These are phyloP conservation scores for Fennellomyces sp. DNA, from an alignment of 371 early-diverging fungal species.

Conservation along the genomic window DNA sequence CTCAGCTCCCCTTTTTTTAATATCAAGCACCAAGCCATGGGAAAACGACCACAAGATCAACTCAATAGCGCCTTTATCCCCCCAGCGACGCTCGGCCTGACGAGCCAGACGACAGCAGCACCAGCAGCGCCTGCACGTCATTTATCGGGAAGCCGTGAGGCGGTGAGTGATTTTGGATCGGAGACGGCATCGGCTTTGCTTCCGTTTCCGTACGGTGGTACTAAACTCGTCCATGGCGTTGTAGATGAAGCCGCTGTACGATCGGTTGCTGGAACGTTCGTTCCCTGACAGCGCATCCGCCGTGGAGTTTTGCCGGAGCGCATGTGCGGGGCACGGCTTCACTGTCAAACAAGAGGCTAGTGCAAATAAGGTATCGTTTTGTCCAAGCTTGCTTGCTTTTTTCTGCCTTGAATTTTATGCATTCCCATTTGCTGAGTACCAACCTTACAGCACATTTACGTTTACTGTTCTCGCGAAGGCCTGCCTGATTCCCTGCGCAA, in stretches of 20 bases:
- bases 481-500: slow-evolving; percentile 53
- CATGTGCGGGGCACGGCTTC: slow-evolving; percentile 40
- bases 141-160: slow-evolving; percentile 6
- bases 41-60: background rate
- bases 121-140: background rate
- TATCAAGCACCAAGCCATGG: background rate
- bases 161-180: background rate
- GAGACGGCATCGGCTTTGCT: background rate
- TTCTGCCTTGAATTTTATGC: too few relatives aligned
- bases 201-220: background rate
- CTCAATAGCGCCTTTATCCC: background rate
- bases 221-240: background rate
- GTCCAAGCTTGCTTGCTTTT: background rate
- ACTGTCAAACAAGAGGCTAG: slow-evolving; percentile 39
- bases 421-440: background rate
- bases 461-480: slow-evolving; percentile 65
- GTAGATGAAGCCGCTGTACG: slow-evolving; percentile 42
- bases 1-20: background rate
- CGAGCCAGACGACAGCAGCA: slow-evolving; percentile 2
- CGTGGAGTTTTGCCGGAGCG: slow-evolving; percentile 36
- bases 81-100: background rate
- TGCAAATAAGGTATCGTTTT: slow-evolving; percentile 35
- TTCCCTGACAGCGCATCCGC: slow-evolving; percentile 36
- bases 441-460: slow-evolving; percentile 35
- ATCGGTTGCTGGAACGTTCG: slow-evolving; percentile 27